A percentile compares a stretch with the other conserved stretches of the same genome.
Conservation (phyloP, 2,329 filamentous ascomycete species). For the Pseudovirgaria hyperparasitica region DNA sequence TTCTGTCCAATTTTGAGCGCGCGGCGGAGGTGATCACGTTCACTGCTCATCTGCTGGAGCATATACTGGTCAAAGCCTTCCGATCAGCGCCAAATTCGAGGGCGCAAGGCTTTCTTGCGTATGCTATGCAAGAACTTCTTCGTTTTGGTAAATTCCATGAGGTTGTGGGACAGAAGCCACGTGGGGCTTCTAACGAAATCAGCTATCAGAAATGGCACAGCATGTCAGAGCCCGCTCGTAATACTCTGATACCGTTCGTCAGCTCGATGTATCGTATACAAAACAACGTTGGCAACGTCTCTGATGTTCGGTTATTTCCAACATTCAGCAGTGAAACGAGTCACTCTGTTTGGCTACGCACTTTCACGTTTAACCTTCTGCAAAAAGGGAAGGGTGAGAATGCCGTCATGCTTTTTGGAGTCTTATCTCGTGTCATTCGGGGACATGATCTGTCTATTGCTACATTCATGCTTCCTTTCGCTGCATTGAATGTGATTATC, state of each 20-base stretch:
- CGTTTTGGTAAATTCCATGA: slow-evolving; percentile 61
- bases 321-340: slow-evolving; percentile 57
- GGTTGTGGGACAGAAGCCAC: slow-evolving; percentile 37
- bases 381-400: slow-evolving; percentile 63
- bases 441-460: slow-evolving; percentile 78
- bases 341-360: slow-evolving; percentile 72
- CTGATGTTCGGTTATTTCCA: slow-evolving; percentile 46
- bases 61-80: slow-evolving; percentile 84
- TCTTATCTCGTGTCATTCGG: slow-evolving; percentile 68
- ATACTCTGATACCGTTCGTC: slow-evolving; percentile 77
- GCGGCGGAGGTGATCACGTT: slow-evolving; percentile 74
- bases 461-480: slow-evolving; percentile 79
- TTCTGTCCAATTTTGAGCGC: slow-evolving; percentile 74
- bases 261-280: slow-evolving; percentile 70
- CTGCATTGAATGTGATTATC: slow-evolving; percentile 70
- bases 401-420: slow-evolving; percentile 64
- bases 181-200: slow-evolving; percentile 42
- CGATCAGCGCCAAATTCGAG: slow-evolving; percentile 78
- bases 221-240: slow-evolving; percentile 65
- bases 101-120: slow-evolving; percentile 83
- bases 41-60: slow-evolving; percentile 69
- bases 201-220: slow-evolving; percentile 63
- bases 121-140: slow-evolving; percentile 85
- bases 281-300: slow-evolving; percentile 11
- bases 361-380: slow-evolving; percentile 70